phyloP scores from a whole-genome alignment of 306 rosid species.

The Cyamopsis tetragonoloba region DNA sequence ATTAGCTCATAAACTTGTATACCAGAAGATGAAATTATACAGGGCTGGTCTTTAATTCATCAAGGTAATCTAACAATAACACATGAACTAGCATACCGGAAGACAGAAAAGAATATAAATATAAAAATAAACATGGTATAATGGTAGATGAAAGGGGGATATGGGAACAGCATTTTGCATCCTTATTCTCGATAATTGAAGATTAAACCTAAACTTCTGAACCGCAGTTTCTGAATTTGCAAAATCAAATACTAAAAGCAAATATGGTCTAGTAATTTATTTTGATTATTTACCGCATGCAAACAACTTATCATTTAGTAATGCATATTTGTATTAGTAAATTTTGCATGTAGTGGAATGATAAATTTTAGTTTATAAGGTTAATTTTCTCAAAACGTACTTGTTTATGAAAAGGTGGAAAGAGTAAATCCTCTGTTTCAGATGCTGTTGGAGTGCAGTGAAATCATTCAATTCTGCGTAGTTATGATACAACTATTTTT shows the following conservation, averaged over 20 bases:
- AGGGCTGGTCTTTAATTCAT: background rate
- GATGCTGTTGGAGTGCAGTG: background rate
- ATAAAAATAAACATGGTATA: background rate
- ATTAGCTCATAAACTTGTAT: background rate
- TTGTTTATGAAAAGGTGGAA: background rate
- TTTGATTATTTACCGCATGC: background rate
- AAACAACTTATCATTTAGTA: background rate
- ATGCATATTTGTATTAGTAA: background rate
- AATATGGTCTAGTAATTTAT: background rate
- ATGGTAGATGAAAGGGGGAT: background rate
- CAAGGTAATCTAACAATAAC: background rate
- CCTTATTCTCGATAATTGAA: background rate
- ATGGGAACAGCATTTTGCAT: background rate
- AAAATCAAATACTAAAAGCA: background rate
- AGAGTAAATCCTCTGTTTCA: conserved; percentile 13
- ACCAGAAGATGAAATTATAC: background rate
- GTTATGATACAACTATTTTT: background rate
- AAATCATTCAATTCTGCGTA: background rate
- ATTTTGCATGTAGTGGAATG: background rate
- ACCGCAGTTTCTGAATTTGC: background rate
- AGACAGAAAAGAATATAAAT: conserved; percentile 1
- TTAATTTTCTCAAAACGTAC: conserved; percentile 1
- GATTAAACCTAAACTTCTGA: background rate
- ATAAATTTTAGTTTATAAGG: background rate
- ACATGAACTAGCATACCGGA: background rate